These are phyloP conservation scores for Annona squamosa DNA, from an alignment of 164 flowering plant species.

Conservation along the genomic window DNA sequence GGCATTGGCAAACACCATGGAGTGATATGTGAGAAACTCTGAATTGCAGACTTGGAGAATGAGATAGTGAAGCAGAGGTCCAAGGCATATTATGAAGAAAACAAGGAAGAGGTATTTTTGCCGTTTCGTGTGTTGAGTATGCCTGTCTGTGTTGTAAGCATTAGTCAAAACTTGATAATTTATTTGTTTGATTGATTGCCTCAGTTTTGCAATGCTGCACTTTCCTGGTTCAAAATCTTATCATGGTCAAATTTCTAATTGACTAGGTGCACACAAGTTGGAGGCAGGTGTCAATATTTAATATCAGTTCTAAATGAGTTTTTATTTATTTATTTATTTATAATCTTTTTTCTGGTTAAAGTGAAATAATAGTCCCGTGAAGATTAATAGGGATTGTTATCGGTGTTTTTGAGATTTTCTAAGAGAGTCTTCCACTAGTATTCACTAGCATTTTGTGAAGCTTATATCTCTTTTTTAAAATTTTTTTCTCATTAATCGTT, in stretches of 20 bases:
- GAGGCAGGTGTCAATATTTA: too few relatives aligned
- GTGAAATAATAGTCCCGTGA: too few relatives aligned
- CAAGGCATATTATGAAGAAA: constrained; percentile 57
- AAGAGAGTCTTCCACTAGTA: too few relatives aligned
- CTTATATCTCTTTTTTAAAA: too few relatives aligned
- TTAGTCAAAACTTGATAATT: neutral
- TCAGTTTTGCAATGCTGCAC: neutral
- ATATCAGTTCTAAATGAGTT: too few relatives aligned
- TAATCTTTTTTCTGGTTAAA: too few relatives aligned
- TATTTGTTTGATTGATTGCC: neutral
- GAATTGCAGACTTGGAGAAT: constrained; percentile 47
- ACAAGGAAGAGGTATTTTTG: constrained; percentile 64
- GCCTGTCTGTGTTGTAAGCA: neutral
- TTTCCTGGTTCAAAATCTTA: neutral
- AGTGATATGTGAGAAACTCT: constrained; percentile 34
- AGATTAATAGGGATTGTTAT: too few relatives aligned
- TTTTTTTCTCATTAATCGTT: too few relatives aligned
- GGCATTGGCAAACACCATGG: neutral
- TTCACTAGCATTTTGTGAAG: too few relatives aligned
- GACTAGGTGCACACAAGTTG: too few relatives aligned
- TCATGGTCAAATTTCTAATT: neutral
- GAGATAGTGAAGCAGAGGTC: constrained; percentile 55
- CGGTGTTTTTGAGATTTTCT: too few relatives aligned
- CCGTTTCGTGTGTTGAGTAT: neutral
- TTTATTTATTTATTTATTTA: too few relatives aligned